Evolutionary conservation across 1,284 basidiomycete genomes (phyloP), one percentile per base, ranked within the genome.

Genomic region (Puccinia novopanici): DNA sequence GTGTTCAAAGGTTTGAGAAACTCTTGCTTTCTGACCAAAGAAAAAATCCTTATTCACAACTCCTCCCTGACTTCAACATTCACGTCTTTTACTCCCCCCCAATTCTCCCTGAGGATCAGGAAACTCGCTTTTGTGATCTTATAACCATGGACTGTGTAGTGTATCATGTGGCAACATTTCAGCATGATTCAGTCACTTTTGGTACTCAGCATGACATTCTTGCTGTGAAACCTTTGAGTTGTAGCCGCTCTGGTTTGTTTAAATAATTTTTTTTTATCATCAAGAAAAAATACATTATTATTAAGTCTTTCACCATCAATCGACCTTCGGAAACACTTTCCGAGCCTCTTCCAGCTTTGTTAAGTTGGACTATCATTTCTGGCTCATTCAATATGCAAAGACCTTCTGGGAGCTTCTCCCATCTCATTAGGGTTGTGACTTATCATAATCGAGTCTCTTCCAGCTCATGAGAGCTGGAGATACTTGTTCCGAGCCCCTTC

Each of bases 151-250:
- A 67, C 8, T 42, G 30, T 57, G n/a, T 77, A 42, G 17, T 54
- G 1, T 68, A 54, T 55, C 75, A 77, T 27, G n/a, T 37, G 5
- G 75, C 75, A 15, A 40, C 30, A n/a, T 77, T 68, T 57, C 27
- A 70, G 34, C 52, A 78, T 59, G 42, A 54, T 37, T 50, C 48
- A 17, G 42, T 9, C n/a, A 50, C 9, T 65, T 75, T 50, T 27
- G 42, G 59, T 17, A 75, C 74, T 4, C 12, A 75, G 59, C 74
- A 75, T 50, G 45, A 65, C 61, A 27, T 75, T n/a, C 27, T 75
- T 52, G 74, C 57, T 52, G 74, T 75, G 24, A 75, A 75, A 27
- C 61, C 74, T 52, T 42, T 75, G 4, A 34, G 57, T 22, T 22
- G 59, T 19, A 52, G 48, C 45, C 61, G 42, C 52, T 40, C 45